Conservation (phyloP, 2,329 filamentous ascomycete species). For the Macroventuria anomochaeta region DNA sequence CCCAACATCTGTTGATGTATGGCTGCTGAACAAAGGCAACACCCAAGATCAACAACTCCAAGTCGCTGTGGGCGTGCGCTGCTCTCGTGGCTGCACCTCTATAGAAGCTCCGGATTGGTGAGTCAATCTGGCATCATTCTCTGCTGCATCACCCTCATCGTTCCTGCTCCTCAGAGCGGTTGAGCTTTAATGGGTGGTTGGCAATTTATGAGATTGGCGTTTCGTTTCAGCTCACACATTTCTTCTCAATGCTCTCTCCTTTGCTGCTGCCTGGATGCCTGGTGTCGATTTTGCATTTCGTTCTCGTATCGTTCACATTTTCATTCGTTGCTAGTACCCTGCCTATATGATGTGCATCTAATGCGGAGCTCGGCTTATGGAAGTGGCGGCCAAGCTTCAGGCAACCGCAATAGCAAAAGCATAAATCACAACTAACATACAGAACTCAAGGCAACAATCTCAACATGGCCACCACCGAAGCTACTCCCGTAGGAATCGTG, state of each 20-base stretch:
- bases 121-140: slow-evolving; percentile 44
- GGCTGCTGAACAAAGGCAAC: slow-evolving; percentile 47
- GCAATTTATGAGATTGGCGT: slow-evolving; percentile 37
- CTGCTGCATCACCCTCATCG: slow-evolving; percentile 33
- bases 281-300: neutral
- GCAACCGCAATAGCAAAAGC: neutral
- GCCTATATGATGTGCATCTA: neutral
- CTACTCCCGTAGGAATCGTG: neutral
- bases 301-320: neutral
- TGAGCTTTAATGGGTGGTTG: slow-evolving; percentile 33
- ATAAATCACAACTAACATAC: neutral
- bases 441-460: neutral
- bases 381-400: slow-evolving; percentile 8
- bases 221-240: slow-evolving; percentile 46
- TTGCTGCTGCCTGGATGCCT: neutral
- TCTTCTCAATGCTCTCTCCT: neutral
- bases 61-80: slow-evolving; percentile 10
- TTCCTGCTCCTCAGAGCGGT: slow-evolving; percentile 24
- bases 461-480: slow-evolving; percentile 1
- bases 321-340: slow-evolving; percentile 1
- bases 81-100: slow-evolving; percentile 22
- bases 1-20: slow-evolving; percentile 33
- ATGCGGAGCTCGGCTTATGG: neutral
- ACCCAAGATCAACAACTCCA: slow-evolving; percentile 37
- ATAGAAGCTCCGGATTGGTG: slow-evolving; percentile 20